Evolutionary conservation across 2,329 filamentous ascomycete genomes (phyloP), one percentile per base, ranked within the genome.

Genomic region (Lachnellula subtilissima): DNA sequence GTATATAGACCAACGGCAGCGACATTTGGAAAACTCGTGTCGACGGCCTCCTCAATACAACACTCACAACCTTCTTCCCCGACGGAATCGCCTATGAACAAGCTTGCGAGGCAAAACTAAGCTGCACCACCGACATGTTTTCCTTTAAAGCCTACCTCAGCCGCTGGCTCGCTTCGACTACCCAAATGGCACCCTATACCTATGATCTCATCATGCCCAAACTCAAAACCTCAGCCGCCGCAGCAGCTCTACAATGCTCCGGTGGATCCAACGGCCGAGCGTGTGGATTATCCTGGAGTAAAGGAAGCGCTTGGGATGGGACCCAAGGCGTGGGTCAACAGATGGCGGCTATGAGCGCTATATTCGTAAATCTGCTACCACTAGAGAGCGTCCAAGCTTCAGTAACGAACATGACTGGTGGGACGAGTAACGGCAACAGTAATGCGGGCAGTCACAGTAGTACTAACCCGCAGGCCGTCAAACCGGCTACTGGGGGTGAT

Each of bases 91-190:
- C 74, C 73, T 82, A 75, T 62, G 84, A 87, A 67, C 73, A 75
- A 39, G 77, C 81, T 11, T 88, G 85, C 65, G 84, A 87, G 70
- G 65, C 47, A 65, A 75, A 57, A 68, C 73, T 60, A 76, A 65
- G 56, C 25, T 87, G 84, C 71, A 81, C 85, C 69, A 74, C 78
- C n/a, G 84, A 87, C 60, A 82, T 86, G 69, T 78, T 76, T 47
- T 80, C 79, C 1, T 88, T 87, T 76, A 88, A 87, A 70, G 83
- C 82, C 11, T 87, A 85, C 65, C 74, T 87, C 5, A 73, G 79
- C 0, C 80, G 84, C 40, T 88, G 82, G 78, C 70, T 80, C 68
- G 83, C 80, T 9, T 73, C 78, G 5, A 77, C 81, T 12, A 78
- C 78, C 2, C 79, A 85, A 63, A 72, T 85, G 55, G 83, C 81